Conservation (phyloP, 2,329 filamentous ascomycete species). For the Escovopsis sp. region DNA sequence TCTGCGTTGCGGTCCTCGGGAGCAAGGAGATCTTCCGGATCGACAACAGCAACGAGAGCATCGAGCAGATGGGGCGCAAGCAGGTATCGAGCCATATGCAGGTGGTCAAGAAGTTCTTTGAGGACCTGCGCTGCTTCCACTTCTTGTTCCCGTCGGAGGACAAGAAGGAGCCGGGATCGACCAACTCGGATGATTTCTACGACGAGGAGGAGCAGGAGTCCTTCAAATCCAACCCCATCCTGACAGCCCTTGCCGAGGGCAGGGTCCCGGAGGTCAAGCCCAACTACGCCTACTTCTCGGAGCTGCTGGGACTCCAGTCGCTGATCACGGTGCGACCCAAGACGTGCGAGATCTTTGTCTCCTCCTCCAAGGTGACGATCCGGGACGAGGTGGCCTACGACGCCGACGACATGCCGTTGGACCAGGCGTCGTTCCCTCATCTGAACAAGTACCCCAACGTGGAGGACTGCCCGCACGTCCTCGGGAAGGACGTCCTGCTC, state of each 20-base stretch:
- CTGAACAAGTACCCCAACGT: slow-evolving; percentile 38
- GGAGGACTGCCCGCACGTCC: slow-evolving; percentile 34
- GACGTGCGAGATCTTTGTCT: slow-evolving; percentile 44
- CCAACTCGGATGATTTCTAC: slow-evolving; percentile 42
- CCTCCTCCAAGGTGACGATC: slow-evolving; percentile 36
- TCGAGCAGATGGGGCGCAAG: slow-evolving; percentile 39
- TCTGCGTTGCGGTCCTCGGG: slow-evolving; percentile 23
- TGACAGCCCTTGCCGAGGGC: slow-evolving; percentile 44
- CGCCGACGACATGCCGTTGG: slow-evolving; percentile 27
- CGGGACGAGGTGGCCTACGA: slow-evolving; percentile 33
- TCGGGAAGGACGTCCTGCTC: slow-evolving; percentile 37
- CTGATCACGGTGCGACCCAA: slow-evolving; percentile 40
- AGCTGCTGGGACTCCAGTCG: slow-evolving; percentile 38
- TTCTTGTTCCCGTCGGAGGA: slow-evolving; percentile 44
- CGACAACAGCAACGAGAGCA: slow-evolving; percentile 28
- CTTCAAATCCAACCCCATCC: slow-evolving; percentile 50
- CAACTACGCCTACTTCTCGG: slow-evolving; percentile 47
- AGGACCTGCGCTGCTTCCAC: slow-evolving; percentile 46
- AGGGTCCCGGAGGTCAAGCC: slow-evolving; percentile 42
- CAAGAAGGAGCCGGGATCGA: slow-evolving; percentile 42
- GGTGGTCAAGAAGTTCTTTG: slow-evolving; percentile 53
- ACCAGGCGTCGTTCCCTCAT: slow-evolving; percentile 37
- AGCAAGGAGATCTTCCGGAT: slow-evolving; percentile 29
- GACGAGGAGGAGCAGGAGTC: slow-evolving; percentile 32
- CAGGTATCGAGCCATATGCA: slow-evolving; percentile 59